Percentiles rank a stretch among this genome's conserved stretches.
These are phyloP conservation scores for Rubroboletus pulcherrimus DNA, from an alignment of 768 basidiomycete genomes.

Conservation along the genomic window DNA sequence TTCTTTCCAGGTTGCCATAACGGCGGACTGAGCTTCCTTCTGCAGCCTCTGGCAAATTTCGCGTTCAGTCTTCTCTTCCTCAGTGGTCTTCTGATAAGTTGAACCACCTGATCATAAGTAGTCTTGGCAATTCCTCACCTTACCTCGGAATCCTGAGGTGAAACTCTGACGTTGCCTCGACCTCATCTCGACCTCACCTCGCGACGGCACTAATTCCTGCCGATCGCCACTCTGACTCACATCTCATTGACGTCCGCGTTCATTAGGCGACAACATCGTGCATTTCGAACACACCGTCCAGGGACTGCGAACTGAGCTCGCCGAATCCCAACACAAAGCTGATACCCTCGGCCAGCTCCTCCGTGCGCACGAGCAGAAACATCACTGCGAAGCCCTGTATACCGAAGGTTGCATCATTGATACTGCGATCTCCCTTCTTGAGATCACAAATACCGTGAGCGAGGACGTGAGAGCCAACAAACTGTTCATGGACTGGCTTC, in stretches of 20 bases:
- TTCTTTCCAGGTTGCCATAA: no score
- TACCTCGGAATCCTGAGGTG: no score
- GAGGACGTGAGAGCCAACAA: background rate
- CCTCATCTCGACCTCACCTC: no score
- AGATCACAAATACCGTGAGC: background rate
- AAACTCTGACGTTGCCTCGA: no score
- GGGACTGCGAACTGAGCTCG: background rate
- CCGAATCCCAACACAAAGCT: background rate
- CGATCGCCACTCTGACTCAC: background rate
- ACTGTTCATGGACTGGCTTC: constrained; percentile 3
- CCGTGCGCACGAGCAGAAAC: no score
- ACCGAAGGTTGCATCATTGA: background rate
- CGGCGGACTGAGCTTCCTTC: no score
- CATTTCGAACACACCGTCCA: background rate
- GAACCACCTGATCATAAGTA: no score
- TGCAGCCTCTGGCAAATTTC: no score
- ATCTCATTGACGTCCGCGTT: background rate
- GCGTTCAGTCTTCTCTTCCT: no score
- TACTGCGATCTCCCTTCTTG: background rate
- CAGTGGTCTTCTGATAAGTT: no score
- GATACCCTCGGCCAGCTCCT: background rate
- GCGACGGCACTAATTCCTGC: background rate
- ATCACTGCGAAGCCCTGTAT: constrained; percentile 1
- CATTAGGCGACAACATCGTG: background rate
- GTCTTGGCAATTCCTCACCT: no score